These are phyloP conservation scores for Neonectria punicea DNA, from an alignment of 2,329 filamentous ascomycete species.

Conservation along the genomic window DNA sequence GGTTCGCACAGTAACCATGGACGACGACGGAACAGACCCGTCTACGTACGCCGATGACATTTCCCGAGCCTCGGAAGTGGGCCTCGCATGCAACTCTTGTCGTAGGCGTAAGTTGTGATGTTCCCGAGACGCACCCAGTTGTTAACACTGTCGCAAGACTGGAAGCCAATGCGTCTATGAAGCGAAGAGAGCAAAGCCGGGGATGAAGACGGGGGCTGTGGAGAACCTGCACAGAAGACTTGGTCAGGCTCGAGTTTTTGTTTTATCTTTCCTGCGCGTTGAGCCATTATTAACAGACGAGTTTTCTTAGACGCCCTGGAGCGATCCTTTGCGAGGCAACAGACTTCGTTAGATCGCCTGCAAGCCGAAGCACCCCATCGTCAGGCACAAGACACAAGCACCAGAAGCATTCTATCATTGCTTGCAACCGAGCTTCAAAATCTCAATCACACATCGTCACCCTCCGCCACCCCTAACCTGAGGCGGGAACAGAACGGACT, in stretches of 20 bases:
- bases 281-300: conserved; percentile 1
- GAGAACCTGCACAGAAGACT: conserved; percentile 49
- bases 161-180: conserved; percentile 44
- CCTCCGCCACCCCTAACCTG: too few species aligned
- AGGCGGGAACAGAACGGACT: too few species aligned
- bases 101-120: conserved; percentile 18
- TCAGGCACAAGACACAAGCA: too few species aligned
- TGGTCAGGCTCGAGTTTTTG: conserved; percentile 31
- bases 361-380: too few species aligned
- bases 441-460: too few species aligned
- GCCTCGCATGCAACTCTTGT: conserved; percentile 13
- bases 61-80: conserved; percentile 3
- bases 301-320: too few species aligned
- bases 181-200: conserved; percentile 47
- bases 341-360: too few species aligned
- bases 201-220: conserved; percentile 51
- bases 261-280: neutral
- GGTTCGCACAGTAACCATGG: neutral
- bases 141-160: conserved; percentile 18
- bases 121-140: conserved; percentile 6
- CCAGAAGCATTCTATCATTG: too few species aligned
- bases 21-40: conserved; percentile 3
- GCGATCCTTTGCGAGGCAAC: too few species aligned
- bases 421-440: too few species aligned
- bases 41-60: neutral